Conservation (phyloP, 1,284 basidiomycete genomes). For the Fomitopsis palustris region DNA sequence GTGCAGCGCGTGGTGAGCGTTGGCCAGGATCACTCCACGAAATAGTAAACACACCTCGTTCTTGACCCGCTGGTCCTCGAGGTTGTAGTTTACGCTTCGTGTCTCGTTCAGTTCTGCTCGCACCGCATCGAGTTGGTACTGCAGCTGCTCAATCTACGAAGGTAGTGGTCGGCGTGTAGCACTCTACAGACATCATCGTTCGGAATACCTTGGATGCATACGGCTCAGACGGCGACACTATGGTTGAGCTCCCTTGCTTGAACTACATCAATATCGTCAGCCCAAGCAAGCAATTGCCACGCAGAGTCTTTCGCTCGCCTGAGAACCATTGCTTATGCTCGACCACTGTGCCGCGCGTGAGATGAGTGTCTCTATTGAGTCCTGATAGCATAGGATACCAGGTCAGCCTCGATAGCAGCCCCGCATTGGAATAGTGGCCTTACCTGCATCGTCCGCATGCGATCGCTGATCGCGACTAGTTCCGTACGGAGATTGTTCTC, state of each 20-base stretch:
- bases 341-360: background rate
- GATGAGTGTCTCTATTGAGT: background rate
- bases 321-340: background rate
- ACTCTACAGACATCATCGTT: too few relatives aligned
- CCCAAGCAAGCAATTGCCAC: background rate
- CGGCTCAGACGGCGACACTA: background rate
- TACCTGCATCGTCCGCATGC: background rate
- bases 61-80: background rate
- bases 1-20: too few relatives aligned
- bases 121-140: background rate
- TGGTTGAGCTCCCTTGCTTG: background rate
- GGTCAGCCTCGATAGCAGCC: background rate
- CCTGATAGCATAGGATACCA: background rate
- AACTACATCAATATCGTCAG: background rate
- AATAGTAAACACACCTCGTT: too few relatives aligned
- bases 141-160: background rate
- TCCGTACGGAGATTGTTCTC: background rate
- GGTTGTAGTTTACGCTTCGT: background rate
- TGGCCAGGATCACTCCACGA: too few relatives aligned
- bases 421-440: background rate
- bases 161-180: too few relatives aligned
- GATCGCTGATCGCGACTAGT: background rate
- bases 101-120: background rate
- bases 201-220: background rate
- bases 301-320: background rate